Evolutionary conservation across 2,329 filamentous ascomycete genomes (phyloP).

Genomic region (Fusarium begoniae): DNA sequence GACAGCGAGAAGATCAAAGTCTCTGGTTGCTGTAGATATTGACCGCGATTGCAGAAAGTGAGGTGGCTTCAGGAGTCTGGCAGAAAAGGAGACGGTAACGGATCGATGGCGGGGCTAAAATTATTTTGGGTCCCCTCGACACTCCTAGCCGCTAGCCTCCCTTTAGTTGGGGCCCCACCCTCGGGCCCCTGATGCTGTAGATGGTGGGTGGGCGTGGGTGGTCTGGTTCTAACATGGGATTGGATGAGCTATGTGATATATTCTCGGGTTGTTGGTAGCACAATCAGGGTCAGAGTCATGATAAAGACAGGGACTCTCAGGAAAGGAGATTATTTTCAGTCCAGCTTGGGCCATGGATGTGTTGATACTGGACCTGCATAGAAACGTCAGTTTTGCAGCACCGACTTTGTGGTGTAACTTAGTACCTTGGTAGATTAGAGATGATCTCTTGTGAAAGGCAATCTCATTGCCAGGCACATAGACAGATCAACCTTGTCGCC

Average conservation of each 20-base stretch:
- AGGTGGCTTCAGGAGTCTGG: constrained; percentile 39
- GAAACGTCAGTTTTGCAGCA: background rate
- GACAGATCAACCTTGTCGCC: background rate
- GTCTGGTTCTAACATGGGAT: constrained; percentile 6
- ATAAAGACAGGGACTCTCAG: background rate
- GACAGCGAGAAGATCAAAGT: constrained; percentile 39
- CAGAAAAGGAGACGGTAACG: constrained; percentile 48
- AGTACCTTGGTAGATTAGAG: background rate
- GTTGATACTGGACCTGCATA: background rate
- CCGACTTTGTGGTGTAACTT: background rate
- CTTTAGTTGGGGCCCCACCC: constrained; percentile 15
- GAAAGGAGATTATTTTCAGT: background rate
- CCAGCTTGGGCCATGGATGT: background rate
- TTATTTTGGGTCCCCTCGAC: constrained; percentile 48
- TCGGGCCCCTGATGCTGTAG: constrained; percentile 11
- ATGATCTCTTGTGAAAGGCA: background rate
- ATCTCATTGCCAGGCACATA: background rate
- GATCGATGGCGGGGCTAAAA: constrained; percentile 55
- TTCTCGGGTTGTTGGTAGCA: constrained; percentile 2
- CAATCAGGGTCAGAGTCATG: constrained; percentile 8
- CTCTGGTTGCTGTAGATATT: constrained; percentile 44
- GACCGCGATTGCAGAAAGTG: constrained; percentile 35
- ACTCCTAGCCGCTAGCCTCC: background rate
- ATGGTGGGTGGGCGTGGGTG: constrained; percentile 12
- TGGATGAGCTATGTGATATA: constrained; percentile 19